Evolutionary conservation across 768 basidiomycete species (phyloP), one percentile per base, ranked within the genome.

Genomic region (Suillus hirtellus): DNA sequence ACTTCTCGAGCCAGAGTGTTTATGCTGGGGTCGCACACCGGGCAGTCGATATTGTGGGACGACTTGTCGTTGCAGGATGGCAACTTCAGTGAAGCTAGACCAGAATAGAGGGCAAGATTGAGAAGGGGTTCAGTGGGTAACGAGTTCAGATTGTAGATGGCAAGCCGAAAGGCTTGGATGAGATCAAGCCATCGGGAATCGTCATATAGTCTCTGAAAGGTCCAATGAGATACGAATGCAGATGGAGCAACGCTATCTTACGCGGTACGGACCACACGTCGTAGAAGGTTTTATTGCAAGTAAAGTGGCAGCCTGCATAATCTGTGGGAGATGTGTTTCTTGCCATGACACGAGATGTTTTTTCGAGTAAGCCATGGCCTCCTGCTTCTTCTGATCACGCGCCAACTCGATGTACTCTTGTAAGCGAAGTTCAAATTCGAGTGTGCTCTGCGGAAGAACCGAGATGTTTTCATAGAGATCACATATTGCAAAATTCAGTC

Each of bases 371-470:
- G 85, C 80, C 65, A 99, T 94, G 10, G 97, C 97, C 60, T 92
- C 90, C 52, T 79, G 70, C 11, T 78, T 80, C 72, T 88, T 87
- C 42, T 86, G 74, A 4, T 81, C 77, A 42, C 97, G 82, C 40
- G 89, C 86, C 6, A 99, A 83, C 76, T 99, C 97, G 71, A 99
- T 95, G 74, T 90, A 98, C 76, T 98, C 95, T 76, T 99, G 97
- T 47, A 97, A 82, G 52, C 97, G 88, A 54, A 99, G 86, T 67
- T 95, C 92, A 75, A 99, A 99, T 79, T 99, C 97, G 50, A 99
- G 86, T 10, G 93, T 90, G 77, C 90, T 95, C 95, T 98, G 75
- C 53, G 62, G 59, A 61, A 58, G 54, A 38, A 40, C 68, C 65
- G 69, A 66, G 65, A 68, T 63, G 63, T 8, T 58, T 65, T 53